Evolutionary conservation across 169 alveolate genomes (phyloP), one percentile per base, ranked within the genome.

Genomic region (Plasmodium berghei): DNA sequence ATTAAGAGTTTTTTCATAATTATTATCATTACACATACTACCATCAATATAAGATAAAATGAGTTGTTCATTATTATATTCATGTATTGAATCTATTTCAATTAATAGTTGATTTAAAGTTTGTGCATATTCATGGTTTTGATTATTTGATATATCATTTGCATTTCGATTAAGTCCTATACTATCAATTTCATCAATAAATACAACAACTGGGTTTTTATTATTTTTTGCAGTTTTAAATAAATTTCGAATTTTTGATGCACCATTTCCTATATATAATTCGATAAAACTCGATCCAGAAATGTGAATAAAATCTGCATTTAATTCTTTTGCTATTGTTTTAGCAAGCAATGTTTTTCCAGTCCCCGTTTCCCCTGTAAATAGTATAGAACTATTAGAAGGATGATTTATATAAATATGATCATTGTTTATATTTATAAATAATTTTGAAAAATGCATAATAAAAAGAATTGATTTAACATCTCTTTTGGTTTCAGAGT

Each of bases 121-220:
- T 49, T 85, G 91, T 18, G 91, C 28, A 52, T 85, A 85, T 52
- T 85, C 91, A 0, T 85, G 87, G 26, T 85, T 75, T 64, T 16
- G 54, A 34, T 40, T 56, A 22, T 48, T 58, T 8, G 26, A 24
- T 4, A 2, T 56, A 52, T 85, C 34, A 40, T 40, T 62, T 24
- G 42, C 18, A 46, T 18, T 58, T 69, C 91, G 18, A 9, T 26
- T 70, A 2, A 85, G 1, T 6, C 91, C 91, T 28, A 85, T 58
- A 45, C 91, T 85, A 70, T 85, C 91, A 8, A 85, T 70, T 72
- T 85, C 91, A 20, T 85, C 91, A 2, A 85, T 46, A 62, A 85
- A 85, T 10, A 85, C 34, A 5, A 85, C 87, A 0, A 85, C 62
- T 0, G 87, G 26, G 45, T 62, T 85, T 26, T 58, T 70, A 20